A percentile compares a stretch with the other conserved stretches of the same genome.
These are phyloP conservation scores for Wickerhamomyces canadensis DNA, from an alignment of 805 yeast genomes.

Conservation along the genomic window DNA sequence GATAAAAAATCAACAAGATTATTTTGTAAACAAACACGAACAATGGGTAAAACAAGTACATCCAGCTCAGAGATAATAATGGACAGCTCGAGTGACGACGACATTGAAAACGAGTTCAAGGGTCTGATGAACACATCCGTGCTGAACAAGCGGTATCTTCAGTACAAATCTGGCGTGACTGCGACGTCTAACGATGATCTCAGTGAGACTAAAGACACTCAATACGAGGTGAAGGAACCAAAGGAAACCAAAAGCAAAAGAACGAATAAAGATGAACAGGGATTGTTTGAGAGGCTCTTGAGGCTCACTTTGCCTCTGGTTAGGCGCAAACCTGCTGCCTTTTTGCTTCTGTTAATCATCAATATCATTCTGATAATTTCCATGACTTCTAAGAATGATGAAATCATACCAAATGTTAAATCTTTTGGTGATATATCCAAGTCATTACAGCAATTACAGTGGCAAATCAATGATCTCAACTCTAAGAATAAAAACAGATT, in stretches of 20 bases:
- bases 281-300: too few species aligned
- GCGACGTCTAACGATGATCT: background rate
- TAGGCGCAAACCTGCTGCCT: background rate
- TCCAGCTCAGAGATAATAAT: too few species aligned
- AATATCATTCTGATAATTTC: slow-evolving; percentile 4
- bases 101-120: background rate
- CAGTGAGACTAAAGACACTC: background rate
- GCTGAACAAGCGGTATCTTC: background rate
- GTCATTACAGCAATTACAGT: slow-evolving; percentile 17
- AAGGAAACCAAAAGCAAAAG: background rate
- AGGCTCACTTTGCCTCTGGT: too few species aligned
- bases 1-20: too few species aligned
- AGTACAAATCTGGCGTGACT: background rate
- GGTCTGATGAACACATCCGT: background rate
- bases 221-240: background rate
- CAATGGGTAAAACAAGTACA: too few species aligned
- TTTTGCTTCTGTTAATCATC: slow-evolving; percentile 1
- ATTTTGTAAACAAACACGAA: too few species aligned
- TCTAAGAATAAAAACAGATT: slow-evolving; percentile 14
- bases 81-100: too few species aligned
- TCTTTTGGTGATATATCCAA: slow-evolving; percentile 17
- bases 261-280: too few species aligned
- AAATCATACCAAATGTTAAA: slow-evolving; percentile 11
- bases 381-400: background rate
- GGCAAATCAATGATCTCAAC: slow-evolving; percentile 21